Base-by-base conservation (phyloP, 176 grass and related monocot genomes). In the Bonia amplexicaulis region DNA sequence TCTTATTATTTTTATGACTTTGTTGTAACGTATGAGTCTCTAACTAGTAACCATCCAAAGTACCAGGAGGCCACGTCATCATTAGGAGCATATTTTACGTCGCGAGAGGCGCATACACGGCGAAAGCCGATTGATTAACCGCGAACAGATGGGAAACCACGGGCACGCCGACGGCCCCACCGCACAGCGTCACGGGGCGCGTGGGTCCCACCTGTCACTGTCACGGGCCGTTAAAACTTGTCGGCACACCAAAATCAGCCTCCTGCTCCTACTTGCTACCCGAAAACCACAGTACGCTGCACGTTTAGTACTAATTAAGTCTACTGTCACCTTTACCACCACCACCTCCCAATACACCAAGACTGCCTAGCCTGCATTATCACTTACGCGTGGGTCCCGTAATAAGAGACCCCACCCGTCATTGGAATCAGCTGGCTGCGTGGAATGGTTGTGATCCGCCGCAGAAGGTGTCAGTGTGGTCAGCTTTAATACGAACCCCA, bases 401-500 rank as follows among this genome's bases (percentile, higher is more conserved):
- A 0, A 0, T 1, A 2, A 0, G 0, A 0, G 57, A 27, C 0
- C 79, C 88, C 48, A 73, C 48, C 0, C 0, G 57, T 82, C 88
- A 65, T 76, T 0, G 2, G 12, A 0, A 0, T 2, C 10, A 0
- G 0, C 1, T 10, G 0, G 3, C 0, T 1, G 0, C 0, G 0
- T 2, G 4, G 55, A 6, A 65, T 74, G 2, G 19, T 7, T 17
- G 40, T 5, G 0, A 48, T 12, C 66, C 57, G 79, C 79, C 73
- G 79, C 37, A 23, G 73, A 12, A 57, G 46, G 78, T 64, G 78
- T 71, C 73, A 66, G 88, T 29, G 74, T 62, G 80, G 80, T 87
- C 85, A 75, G 89, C 89, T 90, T 90, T 90, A 90, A 84, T 80
- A 84, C 89, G 85, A 87, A 80, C n/a, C 80, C 78, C 51, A 72